A percentile compares a stretch with the other conserved stretches of the same genome.
These are phyloP conservation scores for Triticum timopheevii DNA, from an alignment of 176 grass and related monocot genomes.

Conservation along the genomic window DNA sequence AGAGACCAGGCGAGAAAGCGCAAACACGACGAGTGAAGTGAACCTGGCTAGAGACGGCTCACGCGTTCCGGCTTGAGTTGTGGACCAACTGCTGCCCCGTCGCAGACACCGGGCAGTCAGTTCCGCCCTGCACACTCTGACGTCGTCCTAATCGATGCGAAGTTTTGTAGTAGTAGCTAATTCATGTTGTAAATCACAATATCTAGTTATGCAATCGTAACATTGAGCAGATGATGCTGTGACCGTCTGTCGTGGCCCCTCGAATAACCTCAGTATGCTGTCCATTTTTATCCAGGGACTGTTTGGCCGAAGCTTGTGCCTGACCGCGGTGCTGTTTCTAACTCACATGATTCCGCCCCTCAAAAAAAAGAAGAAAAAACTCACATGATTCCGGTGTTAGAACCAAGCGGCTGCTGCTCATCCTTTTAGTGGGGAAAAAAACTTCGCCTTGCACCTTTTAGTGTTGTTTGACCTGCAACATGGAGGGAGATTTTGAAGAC, in stretches of 20 bases:
- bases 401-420: too few species aligned
- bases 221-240: neutral
- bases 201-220: neutral
- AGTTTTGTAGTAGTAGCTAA: neutral
- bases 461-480: neutral
- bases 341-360: too few species aligned
- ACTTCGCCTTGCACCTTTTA: too few species aligned
- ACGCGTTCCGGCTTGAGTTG: neutral
- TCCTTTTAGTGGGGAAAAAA: too few species aligned
- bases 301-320: neutral
- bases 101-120: neutral
- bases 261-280: neutral
- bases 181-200: neutral
- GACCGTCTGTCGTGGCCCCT: neutral
- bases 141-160: neutral
- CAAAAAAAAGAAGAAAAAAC: too few species aligned
- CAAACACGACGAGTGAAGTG: conserved; percentile 43
- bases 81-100: neutral
- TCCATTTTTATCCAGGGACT: neutral
- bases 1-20: conserved; percentile 56
- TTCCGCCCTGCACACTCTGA: neutral
- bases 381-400: neutral
- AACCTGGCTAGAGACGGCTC: neutral
- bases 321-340: neutral
- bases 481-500: neutral